Percentiles rank a stretch among this genome's conserved stretches.
Conservation (phyloP, 1,284 basidiomycete species). For the Gomphus bonarii region DNA sequence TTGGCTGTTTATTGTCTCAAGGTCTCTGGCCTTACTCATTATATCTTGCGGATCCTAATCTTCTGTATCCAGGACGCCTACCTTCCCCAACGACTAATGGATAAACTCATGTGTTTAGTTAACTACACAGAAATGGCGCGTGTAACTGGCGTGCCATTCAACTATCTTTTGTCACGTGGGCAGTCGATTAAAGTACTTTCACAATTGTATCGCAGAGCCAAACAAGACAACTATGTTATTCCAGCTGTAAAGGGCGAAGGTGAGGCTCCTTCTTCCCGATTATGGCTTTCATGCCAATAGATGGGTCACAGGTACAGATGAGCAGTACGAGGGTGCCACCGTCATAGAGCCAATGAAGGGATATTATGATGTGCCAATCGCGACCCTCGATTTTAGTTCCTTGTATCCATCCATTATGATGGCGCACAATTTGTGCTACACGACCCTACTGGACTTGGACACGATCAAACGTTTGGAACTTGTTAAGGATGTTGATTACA, state of each 20-base stretch:
- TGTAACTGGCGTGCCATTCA: slow-evolving; percentile 97
- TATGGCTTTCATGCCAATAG: background rate
- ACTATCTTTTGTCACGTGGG: slow-evolving; percentile 81
- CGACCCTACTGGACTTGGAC: slow-evolving; percentile 72
- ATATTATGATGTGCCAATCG: slow-evolving; percentile 90
- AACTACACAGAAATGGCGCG: slow-evolving; percentile 95
- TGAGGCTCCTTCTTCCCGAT: slow-evolving; percentile 17
- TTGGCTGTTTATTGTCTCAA: slow-evolving; percentile 94
- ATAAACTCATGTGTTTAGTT: slow-evolving; percentile 96
- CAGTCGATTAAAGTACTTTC: slow-evolving; percentile 96
- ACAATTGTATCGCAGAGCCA: slow-evolving; percentile 84
- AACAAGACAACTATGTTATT: slow-evolving; percentile 79
- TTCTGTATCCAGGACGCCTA: slow-evolving; percentile 77
- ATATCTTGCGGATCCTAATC: background rate
- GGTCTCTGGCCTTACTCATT: slow-evolving; percentile 30
- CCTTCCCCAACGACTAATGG: slow-evolving; percentile 85
- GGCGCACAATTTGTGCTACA: slow-evolving; percentile 97
- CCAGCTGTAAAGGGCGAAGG: slow-evolving; percentile 81
- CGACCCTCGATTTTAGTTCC: slow-evolving; percentile 94
- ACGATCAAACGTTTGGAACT: slow-evolving; percentile 72
- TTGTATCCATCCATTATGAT: slow-evolving; percentile 99
- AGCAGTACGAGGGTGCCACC: slow-evolving; percentile 94
- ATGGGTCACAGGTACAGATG: slow-evolving; percentile 57
- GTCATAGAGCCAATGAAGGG: slow-evolving; percentile 93
- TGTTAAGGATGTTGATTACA: slow-evolving; percentile 80